phyloP scores from a whole-genome alignment of 805 yeast genomes.

The Wickerhamiella brachini region DNA sequence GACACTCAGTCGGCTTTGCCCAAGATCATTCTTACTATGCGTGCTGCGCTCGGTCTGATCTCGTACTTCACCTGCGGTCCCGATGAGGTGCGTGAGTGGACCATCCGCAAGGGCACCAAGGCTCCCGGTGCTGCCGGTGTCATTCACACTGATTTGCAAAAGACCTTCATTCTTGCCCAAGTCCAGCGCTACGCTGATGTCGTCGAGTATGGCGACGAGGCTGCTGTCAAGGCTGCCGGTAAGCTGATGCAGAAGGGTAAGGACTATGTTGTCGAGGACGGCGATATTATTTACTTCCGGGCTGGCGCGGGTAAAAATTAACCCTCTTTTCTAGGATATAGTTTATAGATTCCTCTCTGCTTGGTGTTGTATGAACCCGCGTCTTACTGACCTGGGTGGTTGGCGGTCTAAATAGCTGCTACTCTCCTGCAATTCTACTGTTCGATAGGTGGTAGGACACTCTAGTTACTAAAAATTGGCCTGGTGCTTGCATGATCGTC shows the following conservation, averaged over 20 bases:
- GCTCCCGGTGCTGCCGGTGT: constrained; percentile 99
- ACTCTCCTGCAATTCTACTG: no score
- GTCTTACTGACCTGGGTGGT: no score
- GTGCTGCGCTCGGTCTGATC: constrained; percentile 70
- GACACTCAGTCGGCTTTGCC: constrained; percentile 77
- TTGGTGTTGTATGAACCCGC: no score
- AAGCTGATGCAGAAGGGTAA: constrained; percentile 86
- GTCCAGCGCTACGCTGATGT: constrained; percentile 77
- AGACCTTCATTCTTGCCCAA: constrained; percentile 88
- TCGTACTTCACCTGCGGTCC: constrained; percentile 95
- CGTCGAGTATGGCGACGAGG: constrained; percentile 65
- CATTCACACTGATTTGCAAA: constrained; percentile 88
- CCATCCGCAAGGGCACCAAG: constrained; percentile 76
- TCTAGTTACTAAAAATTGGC: no score
- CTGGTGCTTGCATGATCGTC: no score
- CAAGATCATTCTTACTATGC: constrained; percentile 72
- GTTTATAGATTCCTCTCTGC: no score
- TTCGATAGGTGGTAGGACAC: no score
- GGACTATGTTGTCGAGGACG: constrained; percentile 88
- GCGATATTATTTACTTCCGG: constrained; percentile 82
- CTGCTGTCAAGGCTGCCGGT: constrained; percentile 73
- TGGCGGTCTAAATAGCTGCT: no score
- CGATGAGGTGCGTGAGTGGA: constrained; percentile 97
- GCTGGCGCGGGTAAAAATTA: constrained; percentile 85
- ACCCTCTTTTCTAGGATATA: no score